Percentiles rank a stretch among this genome's conserved stretches.
Evolutionary conservation across 2,329 filamentous ascomycete genomes (phyloP).

Genomic region (Botrytis sinoallii): DNA sequence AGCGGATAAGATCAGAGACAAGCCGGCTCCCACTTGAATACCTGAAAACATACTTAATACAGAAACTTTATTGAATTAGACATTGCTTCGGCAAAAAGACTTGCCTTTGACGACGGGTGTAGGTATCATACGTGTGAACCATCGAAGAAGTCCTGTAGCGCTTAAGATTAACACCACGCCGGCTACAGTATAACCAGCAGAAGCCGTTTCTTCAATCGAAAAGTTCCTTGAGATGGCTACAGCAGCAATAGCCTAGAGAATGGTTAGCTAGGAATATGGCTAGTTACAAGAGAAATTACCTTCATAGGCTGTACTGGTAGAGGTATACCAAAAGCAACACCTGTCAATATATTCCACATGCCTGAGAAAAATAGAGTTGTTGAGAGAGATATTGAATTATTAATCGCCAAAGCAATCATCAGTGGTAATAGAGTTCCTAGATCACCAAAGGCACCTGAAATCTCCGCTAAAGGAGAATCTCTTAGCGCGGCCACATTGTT

Average conservation of each 20-base stretch:
- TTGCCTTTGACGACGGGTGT: slow-evolving; percentile 79
- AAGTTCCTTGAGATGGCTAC: slow-evolving; percentile 74
- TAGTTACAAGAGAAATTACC: slow-evolving; percentile 38
- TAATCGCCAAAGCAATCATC: slow-evolving; percentile 78
- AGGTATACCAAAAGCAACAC: slow-evolving; percentile 79
- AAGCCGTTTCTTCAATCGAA: slow-evolving; percentile 68
- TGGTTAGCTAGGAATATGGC: slow-evolving; percentile 31
- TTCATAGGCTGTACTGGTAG: slow-evolving; percentile 89
- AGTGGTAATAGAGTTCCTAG: slow-evolving; percentile 86
- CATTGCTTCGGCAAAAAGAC: not conserved
- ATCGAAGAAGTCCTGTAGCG: slow-evolving; percentile 71
- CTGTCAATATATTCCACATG: slow-evolving; percentile 80
- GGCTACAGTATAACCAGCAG: slow-evolving; percentile 78
- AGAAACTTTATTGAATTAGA: not conserved
- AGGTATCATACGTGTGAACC: slow-evolving; percentile 66
- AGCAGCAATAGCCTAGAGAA: slow-evolving; percentile 77
- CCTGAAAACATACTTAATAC: slow-evolving; percentile 38
- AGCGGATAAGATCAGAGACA: slow-evolving; percentile 77
- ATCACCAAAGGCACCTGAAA: slow-evolving; percentile 86
- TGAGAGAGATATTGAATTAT: slow-evolving; percentile 74
- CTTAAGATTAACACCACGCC: slow-evolving; percentile 72
- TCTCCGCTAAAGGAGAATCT: slow-evolving; percentile 62
- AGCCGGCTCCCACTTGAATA: slow-evolving; percentile 87
- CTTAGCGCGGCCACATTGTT: slow-evolving; percentile 57
- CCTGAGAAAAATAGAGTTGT: slow-evolving; percentile 87